Base-by-base conservation (phyloP, 805 yeast genomes). In the Saturnispora sanitii region DNA sequence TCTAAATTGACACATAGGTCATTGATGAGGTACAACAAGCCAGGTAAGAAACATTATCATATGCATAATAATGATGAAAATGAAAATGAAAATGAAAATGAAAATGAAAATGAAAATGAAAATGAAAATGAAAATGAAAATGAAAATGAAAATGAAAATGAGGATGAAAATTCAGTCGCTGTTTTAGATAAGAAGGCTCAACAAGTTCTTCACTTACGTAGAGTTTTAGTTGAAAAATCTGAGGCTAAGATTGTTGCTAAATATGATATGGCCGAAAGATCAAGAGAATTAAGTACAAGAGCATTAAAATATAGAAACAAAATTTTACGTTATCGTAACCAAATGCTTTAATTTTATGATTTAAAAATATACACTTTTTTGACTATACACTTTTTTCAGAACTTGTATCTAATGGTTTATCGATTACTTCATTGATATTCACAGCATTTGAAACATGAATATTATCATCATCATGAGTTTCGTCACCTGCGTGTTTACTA, bases 1-100 rank as follows among this genome's bases (percentile, higher is more conserved):
- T 63, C 74, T 4, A 73, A 75, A 34, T 70, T 84, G 1, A 94
- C 95, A 0, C 95, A 88, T 58, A 68, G 96, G 45, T 67, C 82
- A 2, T 67, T 82, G 61, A 69, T 71, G 35, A 66, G 83, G 40
- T 77, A 75, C 25, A 7, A 8, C n/a, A 18, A 19, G 6, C 33
- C 8, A 29, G 6, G 8, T 7, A 20, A 15, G 53, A 77, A 77
- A 57, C 76, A 80, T 53, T 95, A 82, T 57, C 71, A 70, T 43
- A 51, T 70, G 29, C 51, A 51, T 13, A 61, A 66, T 9, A 54
- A 64, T n/a, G n/a, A n/a, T 2, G 75, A 69, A 32, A 54, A 65
- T 8, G 16, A 18, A 11, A 87, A 82, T 16, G 79, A 33, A 16
- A 62, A 67, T 13, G 54, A 64, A 2, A 75, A 70, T 33, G 54